Evolutionary conservation across 2,329 filamentous ascomycete species (phyloP).

Genomic region (Neofusicoccum cordaticola): DNA sequence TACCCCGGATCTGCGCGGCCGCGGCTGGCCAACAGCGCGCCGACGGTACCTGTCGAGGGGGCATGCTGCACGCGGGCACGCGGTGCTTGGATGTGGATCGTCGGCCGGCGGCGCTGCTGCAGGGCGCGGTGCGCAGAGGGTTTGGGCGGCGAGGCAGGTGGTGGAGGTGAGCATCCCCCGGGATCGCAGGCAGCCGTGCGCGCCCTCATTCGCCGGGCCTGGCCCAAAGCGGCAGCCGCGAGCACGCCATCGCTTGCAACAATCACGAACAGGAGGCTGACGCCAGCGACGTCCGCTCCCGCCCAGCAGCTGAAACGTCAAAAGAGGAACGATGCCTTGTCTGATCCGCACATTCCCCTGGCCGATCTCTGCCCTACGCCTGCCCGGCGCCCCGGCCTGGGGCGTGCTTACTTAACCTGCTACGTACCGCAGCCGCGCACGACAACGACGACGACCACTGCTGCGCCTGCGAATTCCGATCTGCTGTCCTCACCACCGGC

Average conservation of each 20-base stretch:
- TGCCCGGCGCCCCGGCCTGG: background rate
- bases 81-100: background rate
- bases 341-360: slow-evolving; percentile 4
- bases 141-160: background rate
- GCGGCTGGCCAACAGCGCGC: background rate
- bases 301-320: background rate
- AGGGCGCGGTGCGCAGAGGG: background rate
- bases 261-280: slow-evolving; percentile 5
- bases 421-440: slow-evolving; percentile 10
- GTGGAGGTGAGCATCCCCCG: background rate
- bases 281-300: background rate
- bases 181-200: background rate
- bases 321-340: background rate
- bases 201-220: background rate
- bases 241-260: slow-evolving; percentile 7
- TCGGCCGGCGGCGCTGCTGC: background rate
- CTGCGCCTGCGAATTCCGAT: slow-evolving; percentile 4
- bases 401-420: background rate
- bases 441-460: background rate
- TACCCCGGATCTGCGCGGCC: slow-evolving; percentile 14
- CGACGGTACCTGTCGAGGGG: background rate
- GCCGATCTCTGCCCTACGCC: slow-evolving; percentile 10
- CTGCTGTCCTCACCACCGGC: background rate
- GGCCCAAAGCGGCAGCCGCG: background rate
- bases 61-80: background rate